Conservation (phyloP, 768 basidiomycete species). For the Boletus insuetus region DNA sequence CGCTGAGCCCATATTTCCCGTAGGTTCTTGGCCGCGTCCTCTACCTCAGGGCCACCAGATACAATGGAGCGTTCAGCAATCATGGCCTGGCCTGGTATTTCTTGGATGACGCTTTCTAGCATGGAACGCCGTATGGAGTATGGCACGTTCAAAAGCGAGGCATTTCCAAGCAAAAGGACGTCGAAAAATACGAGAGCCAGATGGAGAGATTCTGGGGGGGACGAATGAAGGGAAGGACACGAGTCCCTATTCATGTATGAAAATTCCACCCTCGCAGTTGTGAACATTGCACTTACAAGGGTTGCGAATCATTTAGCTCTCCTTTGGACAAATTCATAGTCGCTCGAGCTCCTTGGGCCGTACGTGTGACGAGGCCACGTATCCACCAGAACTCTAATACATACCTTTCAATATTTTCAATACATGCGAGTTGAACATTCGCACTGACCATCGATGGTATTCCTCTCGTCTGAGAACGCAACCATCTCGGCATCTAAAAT, state of each 20-base stretch:
- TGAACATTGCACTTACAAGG: conserved; percentile 14
- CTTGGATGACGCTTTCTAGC: conserved; percentile 56
- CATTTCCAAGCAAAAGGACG: conserved; percentile 64
- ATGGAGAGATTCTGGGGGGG: conserved; percentile 43
- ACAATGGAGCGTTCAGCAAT: conserved; percentile 58
- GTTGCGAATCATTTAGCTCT: conserved; percentile 20
- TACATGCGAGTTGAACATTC: background rate
- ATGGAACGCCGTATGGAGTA: conserved; percentile 60
- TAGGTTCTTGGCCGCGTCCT: conserved; percentile 30
- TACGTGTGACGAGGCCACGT: conserved; percentile 53
- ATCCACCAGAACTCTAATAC: conserved; percentile 76
- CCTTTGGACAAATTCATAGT: conserved; percentile 18
- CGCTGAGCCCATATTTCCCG: conserved; percentile 46
- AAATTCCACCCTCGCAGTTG: background rate
- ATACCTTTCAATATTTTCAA: conserved; percentile 1
- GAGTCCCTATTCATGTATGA: conserved; percentile 28
- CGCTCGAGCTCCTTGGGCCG: conserved; percentile 53
- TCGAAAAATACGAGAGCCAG: conserved; percentile 90
- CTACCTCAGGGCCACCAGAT: conserved; percentile 11
- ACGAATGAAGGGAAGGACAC: conserved; percentile 43
- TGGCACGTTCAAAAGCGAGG: conserved; percentile 49
- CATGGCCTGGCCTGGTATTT: conserved; percentile 59
- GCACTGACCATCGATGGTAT: conserved; percentile 66
- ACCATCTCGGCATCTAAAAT: conserved; percentile 90
- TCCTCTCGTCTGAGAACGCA: conserved; percentile 58